Evolutionary conservation across 164 flowering plant genomes (phyloP), one percentile per base, ranked within the genome.

Genomic region (Magnolia sinica): DNA sequence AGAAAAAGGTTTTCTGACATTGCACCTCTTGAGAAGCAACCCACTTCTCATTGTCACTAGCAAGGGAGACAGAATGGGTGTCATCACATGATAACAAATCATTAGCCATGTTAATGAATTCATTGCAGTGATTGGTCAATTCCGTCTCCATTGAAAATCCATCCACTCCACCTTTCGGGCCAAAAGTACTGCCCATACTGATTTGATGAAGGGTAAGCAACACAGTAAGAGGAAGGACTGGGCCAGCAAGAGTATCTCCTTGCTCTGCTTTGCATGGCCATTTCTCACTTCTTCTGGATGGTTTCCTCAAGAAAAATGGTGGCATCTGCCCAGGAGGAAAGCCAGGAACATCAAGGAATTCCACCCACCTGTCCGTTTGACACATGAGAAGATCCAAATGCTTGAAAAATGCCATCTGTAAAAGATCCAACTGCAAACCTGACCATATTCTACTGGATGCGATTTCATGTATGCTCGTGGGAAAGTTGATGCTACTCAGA

Each of bases 191-290:
- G 58, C 71, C 51, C n/a, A 59, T 70, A 50, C 45, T 73, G 63
- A 83, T 63, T 24, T 82, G 85, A 16, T 74, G 73, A 76, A 89
- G 86, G 52, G 81, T 55, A 16, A 76, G 77, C 22, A 91, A 79
- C 71, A 89, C 31, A 19, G 88, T 90, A 72, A 90, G 90, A 55
- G 98, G 97, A 81, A 91, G 81, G 63, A 85, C 85, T 9, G 98
- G 97, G 73, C 97, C 98, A 14, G 91, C 87, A 73, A 87, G 78
- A 49, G 74, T 73, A 76, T 83, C 80, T 75, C 79, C 52, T 0
- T 75, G 84, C 50, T 37, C 81, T 55, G 77, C 82, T 69, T 87
- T 88, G 14, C 72, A 27, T 10, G 88, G 78, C 88, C 87, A 82
- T 83, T 82, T 89, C 73, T 79, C 89, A 79, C 92, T 86, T 24